Percentiles rank a stretch among this genome's conserved stretches.
Conservation (phyloP, 2,329 filamentous ascomycete species). For the Alternaria burnsii region DNA sequence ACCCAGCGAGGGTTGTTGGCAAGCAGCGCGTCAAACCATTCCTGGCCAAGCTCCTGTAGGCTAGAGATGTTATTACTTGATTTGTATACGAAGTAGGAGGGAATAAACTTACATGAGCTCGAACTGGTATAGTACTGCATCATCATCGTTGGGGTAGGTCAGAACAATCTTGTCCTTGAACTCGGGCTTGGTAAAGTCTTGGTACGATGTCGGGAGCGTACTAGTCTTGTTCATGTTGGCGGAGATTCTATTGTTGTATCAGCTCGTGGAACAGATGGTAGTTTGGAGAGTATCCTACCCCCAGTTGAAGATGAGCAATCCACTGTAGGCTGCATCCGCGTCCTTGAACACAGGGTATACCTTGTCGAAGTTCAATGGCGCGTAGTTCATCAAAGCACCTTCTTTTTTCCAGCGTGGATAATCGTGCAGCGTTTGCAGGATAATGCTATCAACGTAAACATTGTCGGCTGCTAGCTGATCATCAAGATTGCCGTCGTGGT, state of each 20-base stretch:
- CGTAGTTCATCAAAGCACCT: constrained; percentile 60
- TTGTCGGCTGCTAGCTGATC: constrained; percentile 52
- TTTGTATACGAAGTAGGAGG: neutral
- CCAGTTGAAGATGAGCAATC: constrained; percentile 49
- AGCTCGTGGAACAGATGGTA: neutral
- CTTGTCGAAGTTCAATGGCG: constrained; percentile 57
- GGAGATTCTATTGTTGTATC: constrained; percentile 39
- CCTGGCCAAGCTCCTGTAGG: constrained; percentile 51
- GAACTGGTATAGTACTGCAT: constrained; percentile 63
- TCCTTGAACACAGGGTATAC: constrained; percentile 57
- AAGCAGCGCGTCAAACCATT: constrained; percentile 60
- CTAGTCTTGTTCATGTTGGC: constrained; percentile 47
- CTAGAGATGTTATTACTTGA: constrained; percentile 16
- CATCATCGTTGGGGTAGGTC: constrained; percentile 67
- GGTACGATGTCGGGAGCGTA: constrained; percentile 51
- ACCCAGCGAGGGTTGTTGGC: constrained; percentile 63
- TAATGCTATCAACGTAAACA: constrained; percentile 55
- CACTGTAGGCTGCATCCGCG: constrained; percentile 55
- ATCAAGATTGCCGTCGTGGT: constrained; percentile 61
- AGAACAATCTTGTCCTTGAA: constrained; percentile 55
- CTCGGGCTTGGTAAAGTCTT: constrained; percentile 58
- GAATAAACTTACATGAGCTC: constrained; percentile 52
- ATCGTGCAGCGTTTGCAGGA: constrained; percentile 62
- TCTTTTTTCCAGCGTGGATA: constrained; percentile 62
- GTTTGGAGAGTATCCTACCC: constrained; percentile 5